Evolutionary conservation across 345 rosid genomes (phyloP), one percentile per base, ranked within the genome.

Genomic region (Hibiscus tridactylites): DNA sequence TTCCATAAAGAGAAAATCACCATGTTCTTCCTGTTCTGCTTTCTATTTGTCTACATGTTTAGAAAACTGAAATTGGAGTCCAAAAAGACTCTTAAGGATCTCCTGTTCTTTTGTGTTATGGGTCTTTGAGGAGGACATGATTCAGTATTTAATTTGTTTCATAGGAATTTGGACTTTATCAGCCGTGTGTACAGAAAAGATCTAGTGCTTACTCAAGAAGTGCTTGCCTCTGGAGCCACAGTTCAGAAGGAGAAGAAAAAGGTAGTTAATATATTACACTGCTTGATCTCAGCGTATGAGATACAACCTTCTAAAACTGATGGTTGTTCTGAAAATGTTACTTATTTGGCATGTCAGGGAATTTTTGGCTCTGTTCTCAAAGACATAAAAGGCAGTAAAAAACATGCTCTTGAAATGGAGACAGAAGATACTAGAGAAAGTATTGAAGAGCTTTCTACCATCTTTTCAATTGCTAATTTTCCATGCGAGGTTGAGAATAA

Each of bases 281-380:
- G 6, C 13, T 39, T 17, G 42, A 69, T 69, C 62, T 77, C 9
- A 53, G 26, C 24, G 26, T 49, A 28, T 44, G 16, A 49, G 59
- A 21, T 44, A 1, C 58, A n/a, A 7, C 39, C 33, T 49, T 26
- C 37, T 17, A 58, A 15, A 60, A 56, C 7, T 61, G 29, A 17
- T 69, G 26, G 61, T 71, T 72, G 53, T 28, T 39, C 58, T 47
- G 46, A 63, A 68, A 9, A 19, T 61, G 26, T 63, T 69, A 57
- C 64, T 35, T 70, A n/a, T 70, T 65, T 73, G 71, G 42, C 50
- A 35, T 73, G 24, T 15, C 67, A 90, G 98, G 88, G 98, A 42
- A 77, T 94, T 73, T 94, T 94, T 79, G 85, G 95, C 75, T 94
- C 96, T n/a, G 88, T 93, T 24, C 83, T 90, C 77, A 87, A 80